Conservation (phyloP, 306 rosid genomes). For the Prosopis cineraria region DNA sequence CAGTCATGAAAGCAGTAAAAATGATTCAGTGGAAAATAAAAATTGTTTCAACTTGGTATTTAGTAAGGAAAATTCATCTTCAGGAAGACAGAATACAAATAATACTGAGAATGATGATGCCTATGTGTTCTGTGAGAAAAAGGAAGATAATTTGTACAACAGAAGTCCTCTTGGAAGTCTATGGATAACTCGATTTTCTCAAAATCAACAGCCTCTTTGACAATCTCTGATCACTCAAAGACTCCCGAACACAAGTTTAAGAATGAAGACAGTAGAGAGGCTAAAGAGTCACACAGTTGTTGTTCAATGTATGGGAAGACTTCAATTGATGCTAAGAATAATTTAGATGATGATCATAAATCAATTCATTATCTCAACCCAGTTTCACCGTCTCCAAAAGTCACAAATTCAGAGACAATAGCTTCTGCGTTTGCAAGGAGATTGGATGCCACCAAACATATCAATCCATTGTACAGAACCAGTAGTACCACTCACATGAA, state of each 20-base stretch:
- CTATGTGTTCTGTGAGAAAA: constrained; percentile 32
- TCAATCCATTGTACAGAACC: constrained; percentile 35
- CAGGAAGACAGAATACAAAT: constrained; percentile 36
- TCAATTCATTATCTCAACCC: constrained; percentile 34
- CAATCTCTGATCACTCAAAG: constrained; percentile 36
- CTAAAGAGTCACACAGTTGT: constrained; percentile 34
- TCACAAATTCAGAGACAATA: constrained; percentile 56
- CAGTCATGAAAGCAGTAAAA: constrained; percentile 47
- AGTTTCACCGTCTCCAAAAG: constrained; percentile 32
- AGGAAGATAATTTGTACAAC: constrained; percentile 23
- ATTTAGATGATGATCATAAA: constrained; percentile 32
- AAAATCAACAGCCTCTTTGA: constrained; percentile 42
- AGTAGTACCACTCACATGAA: constrained; percentile 37
- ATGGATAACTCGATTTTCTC: constrained; percentile 68
- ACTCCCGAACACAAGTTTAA: constrained; percentile 35
- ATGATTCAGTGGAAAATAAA: constrained; percentile 37
- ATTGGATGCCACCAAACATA: constrained; percentile 69
- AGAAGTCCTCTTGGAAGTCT: constrained; percentile 45
- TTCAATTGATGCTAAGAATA: constrained; percentile 31
- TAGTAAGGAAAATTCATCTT: constrained; percentile 41
- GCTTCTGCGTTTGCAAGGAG: constrained; percentile 70
- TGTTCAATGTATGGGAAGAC: constrained; percentile 37
- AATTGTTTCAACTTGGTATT: constrained; percentile 28
- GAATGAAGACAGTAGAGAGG: constrained; percentile 35
- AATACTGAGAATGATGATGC: constrained; percentile 42